These are phyloP conservation scores for Sarocladium brachiariae DNA, from an alignment of 2,329 filamentous ascomycete species.

Conservation along the genomic window DNA sequence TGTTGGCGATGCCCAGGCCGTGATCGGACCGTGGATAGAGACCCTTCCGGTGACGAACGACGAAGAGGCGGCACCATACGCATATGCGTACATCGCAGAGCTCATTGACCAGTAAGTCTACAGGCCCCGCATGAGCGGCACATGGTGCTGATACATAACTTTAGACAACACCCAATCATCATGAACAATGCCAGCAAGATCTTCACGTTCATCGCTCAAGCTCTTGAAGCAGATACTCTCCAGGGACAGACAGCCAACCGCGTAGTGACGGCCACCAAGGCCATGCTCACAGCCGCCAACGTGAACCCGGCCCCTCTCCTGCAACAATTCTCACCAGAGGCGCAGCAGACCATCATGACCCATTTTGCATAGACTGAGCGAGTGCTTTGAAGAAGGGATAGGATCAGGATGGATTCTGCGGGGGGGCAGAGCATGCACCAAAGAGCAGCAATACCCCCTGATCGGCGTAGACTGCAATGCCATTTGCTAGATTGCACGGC, in stretches of 20 bases:
- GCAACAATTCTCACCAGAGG: conserved; percentile 35
- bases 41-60: conserved; percentile 91
- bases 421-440: background rate
- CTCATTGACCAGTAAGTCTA: conserved; percentile 85
- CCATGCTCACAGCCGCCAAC: conserved; percentile 64
- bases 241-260: conserved; percentile 75
- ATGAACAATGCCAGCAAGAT: conserved; percentile 62
- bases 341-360: conserved; percentile 8
- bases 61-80: conserved; percentile 94
- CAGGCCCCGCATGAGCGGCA: background rate
- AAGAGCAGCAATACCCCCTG: background rate
- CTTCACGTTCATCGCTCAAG: conserved; percentile 80
- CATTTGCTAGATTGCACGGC: background rate
- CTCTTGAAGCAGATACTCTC: conserved; percentile 83
- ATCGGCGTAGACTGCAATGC: background rate
- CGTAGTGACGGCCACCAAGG: conserved; percentile 72
- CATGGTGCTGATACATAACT: background rate
- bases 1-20: conserved; percentile 67
- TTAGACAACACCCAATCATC: conserved; percentile 81
- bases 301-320: conserved; percentile 72
- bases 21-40: conserved; percentile 80
- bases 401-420: background rate
- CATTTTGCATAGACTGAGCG: conserved; percentile 6
- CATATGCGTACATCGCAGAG: conserved; percentile 85
- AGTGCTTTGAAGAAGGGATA: background rate